Conservation (phyloP, 768 basidiomycete species). For the Asterophora lycoperdoides region DNA sequence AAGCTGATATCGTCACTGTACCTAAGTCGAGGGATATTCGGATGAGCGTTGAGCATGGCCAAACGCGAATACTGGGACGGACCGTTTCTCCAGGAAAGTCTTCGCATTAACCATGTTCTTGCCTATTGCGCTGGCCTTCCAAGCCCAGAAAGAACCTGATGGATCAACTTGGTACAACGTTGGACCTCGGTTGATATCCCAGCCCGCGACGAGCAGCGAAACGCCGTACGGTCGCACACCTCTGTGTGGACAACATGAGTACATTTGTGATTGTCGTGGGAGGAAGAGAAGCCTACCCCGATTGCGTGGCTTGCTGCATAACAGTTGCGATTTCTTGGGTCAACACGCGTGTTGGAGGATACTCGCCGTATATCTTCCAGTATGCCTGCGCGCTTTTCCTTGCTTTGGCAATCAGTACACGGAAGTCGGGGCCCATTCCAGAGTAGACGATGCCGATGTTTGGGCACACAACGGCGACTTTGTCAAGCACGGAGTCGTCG, state of each 20-base stretch:
- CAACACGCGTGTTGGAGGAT: constrained; percentile 93
- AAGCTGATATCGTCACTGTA: constrained; percentile 99
- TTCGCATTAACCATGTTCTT: constrained; percentile 99
- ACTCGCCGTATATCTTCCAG: constrained; percentile 99
- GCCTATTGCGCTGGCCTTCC: constrained; percentile 99
- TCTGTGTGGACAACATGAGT: constrained; percentile 44
- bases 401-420: constrained; percentile 89
- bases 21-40: constrained; percentile 38
- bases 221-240: constrained; percentile 99
- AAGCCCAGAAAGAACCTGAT: constrained; percentile 98
- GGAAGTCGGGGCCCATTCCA: constrained; percentile 99
- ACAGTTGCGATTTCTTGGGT: constrained; percentile 97
- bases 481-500: constrained; percentile 97
- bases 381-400: constrained; percentile 98
- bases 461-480: constrained; percentile 94
- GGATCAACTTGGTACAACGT: constrained; percentile 99
- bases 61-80: constrained; percentile 17
- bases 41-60: constrained; percentile 17
- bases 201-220: constrained; percentile 94
- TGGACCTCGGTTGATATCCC: constrained; percentile 92
- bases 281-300: constrained; percentile 61
- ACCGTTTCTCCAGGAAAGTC: constrained; percentile 98
- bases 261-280: constrained; percentile 15
- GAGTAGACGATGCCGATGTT: constrained; percentile 99
- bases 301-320: constrained; percentile 99